Percentiles rank a stretch among this genome's conserved stretches.
phyloP scores from a whole-genome alignment of 345 rosid genomes.

The Atalantia buxifolia region DNA sequence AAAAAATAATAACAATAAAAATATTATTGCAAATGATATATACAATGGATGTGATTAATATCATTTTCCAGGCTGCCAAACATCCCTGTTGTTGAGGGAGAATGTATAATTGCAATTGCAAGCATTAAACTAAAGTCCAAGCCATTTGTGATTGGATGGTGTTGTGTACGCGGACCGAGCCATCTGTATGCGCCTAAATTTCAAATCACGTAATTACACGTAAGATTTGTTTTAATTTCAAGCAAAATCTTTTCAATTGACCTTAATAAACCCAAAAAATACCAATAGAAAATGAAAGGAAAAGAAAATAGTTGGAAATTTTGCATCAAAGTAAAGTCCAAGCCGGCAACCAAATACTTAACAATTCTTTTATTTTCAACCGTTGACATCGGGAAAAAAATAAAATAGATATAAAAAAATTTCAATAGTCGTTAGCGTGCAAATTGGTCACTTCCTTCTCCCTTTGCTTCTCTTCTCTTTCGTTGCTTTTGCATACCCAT shows the following conservation, averaged over 20 bases:
- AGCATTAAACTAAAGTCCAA: not conserved
- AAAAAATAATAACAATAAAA: not conserved
- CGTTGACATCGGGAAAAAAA: conserved; percentile 29
- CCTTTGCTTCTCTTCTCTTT: not conserved
- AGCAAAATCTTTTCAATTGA: not conserved
- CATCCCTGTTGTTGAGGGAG: not conserved
- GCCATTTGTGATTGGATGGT: not conserved
- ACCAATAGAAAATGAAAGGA: too few species aligned
- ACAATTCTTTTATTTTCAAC: conserved; percentile 4
- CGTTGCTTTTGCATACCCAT: conserved; percentile 10
- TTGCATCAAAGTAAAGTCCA: conserved; percentile 10
- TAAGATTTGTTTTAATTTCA: not conserved
- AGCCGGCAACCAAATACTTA: conserved; percentile 25
- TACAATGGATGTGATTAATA: not conserved
- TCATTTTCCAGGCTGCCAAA: conserved; percentile 7
- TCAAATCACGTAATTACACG: not conserved
- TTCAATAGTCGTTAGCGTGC: conserved; percentile 38
- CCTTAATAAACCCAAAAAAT: not conserved
- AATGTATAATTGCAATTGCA: not conserved
- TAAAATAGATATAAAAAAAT: not conserved
- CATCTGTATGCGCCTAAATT: not conserved
- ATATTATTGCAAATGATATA: not conserved
- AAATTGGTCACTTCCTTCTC: conserved; percentile 23
- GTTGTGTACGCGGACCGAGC: not conserved
- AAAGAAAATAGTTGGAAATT: not conserved